Evolutionary conservation across 305 asterid species (phyloP).

Genomic region (Plantago coronopus): DNA sequence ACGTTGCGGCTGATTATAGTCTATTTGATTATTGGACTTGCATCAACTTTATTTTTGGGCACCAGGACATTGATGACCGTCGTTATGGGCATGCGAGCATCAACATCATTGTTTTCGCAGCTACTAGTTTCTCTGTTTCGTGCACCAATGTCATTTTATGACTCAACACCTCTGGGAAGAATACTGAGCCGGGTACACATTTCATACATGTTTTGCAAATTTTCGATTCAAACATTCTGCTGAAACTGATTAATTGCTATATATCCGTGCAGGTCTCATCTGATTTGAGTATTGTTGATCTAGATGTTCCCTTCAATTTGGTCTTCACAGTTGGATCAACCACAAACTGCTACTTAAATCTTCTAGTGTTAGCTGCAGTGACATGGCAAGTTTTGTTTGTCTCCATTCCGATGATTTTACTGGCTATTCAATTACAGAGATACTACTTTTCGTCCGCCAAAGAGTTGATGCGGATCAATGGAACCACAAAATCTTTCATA

Average conservation of each 20-base stretch:
- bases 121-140: slow-evolving; percentile 67
- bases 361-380: slow-evolving; percentile 64
- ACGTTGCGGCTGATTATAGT: slow-evolving; percentile 62
- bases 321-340: slow-evolving; percentile 74
- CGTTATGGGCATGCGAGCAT: slow-evolving; percentile 61
- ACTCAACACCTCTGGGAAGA: slow-evolving; percentile 92
- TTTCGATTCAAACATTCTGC: background rate
- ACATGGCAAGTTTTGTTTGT: slow-evolving; percentile 88
- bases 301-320: slow-evolving; percentile 79
- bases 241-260: slow-evolving; percentile 16
- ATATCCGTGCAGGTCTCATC: slow-evolving; percentile 57
- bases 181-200: slow-evolving; percentile 74
- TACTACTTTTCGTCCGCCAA: slow-evolving; percentile 82
- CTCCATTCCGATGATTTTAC: slow-evolving; percentile 70
- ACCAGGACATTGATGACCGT: slow-evolving; percentile 60
- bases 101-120: slow-evolving; percentile 62
- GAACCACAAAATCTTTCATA: slow-evolving; percentile 83
- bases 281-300: slow-evolving; percentile 88
- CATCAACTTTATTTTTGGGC: slow-evolving; percentile 47
- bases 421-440: slow-evolving; percentile 74
- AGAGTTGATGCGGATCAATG: slow-evolving; percentile 87
- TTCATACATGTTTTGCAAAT: background rate
- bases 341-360: slow-evolving; percentile 59
- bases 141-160: slow-evolving; percentile 95
- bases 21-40: slow-evolving; percentile 63